These are phyloP conservation scores for Xerocomellus chrysenteron DNA, from an alignment of 768 basidiomycete genomes.

Conservation along the genomic window DNA sequence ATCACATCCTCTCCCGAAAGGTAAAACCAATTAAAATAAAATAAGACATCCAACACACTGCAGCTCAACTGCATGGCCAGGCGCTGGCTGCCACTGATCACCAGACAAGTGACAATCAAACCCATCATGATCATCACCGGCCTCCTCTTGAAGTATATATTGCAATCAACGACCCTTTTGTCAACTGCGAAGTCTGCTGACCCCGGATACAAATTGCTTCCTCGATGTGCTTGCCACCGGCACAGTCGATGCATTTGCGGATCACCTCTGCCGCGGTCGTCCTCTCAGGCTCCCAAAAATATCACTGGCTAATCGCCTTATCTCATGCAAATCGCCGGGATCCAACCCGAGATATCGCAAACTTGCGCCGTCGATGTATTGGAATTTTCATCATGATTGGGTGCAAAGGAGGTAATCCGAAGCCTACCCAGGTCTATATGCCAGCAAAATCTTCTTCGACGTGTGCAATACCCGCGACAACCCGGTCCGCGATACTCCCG, in stretches of 20 bases:
- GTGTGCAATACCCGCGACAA: conserved; percentile 34
- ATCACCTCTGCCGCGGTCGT: neutral
- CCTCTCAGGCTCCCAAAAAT: no score
- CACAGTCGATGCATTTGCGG: conserved; percentile 5
- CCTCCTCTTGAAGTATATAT: neutral
- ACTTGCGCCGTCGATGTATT: no score
- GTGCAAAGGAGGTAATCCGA: neutral
- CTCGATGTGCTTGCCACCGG: neutral
- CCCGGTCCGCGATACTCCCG: conserved; percentile 49
- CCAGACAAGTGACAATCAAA: neutral
- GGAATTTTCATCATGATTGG: neutral
- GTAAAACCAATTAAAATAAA: neutral
- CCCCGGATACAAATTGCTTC: neutral
- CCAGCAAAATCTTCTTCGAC: conserved; percentile 10
- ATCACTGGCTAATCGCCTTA: neutral
- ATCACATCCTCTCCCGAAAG: neutral
- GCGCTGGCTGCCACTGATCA: neutral
- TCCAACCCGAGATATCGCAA: neutral
- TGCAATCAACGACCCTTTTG: neutral
- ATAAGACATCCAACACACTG: neutral
- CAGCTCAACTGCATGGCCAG: neutral
- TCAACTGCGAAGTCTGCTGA: neutral
- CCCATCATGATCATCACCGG: neutral
- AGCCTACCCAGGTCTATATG: neutral
- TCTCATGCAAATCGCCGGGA: neutral